phyloP scores from a whole-genome alignment of 768 basidiomycete genomes.

The Clathrus columnatus region DNA sequence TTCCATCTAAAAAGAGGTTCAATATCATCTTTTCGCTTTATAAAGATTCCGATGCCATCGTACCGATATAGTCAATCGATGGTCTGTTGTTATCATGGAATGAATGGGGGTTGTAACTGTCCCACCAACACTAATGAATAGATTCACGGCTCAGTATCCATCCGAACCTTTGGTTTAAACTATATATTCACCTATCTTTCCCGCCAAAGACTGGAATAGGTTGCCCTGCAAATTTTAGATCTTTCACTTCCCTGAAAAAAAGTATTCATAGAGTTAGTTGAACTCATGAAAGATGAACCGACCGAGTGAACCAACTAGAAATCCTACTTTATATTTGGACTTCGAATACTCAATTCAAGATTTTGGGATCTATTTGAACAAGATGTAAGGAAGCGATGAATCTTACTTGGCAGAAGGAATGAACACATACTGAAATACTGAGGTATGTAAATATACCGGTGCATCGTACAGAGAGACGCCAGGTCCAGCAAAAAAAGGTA shows the following conservation, averaged over 20 bases:
- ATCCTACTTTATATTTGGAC: conserved; percentile 3
- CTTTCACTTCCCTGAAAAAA: conserved; percentile 2
- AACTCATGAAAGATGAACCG: not conserved
- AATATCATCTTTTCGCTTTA: not conserved
- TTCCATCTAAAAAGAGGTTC: not conserved
- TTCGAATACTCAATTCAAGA: conserved; percentile 6
- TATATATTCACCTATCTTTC: conserved; percentile 1
- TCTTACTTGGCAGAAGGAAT: not conserved
- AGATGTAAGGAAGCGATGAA: not conserved
- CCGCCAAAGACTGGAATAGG: conserved; percentile 7
- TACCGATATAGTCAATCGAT: conserved; percentile 5
- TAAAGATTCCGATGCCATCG: not conserved
- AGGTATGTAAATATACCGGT: conserved; percentile 5
- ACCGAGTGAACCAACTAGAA: not conserved
- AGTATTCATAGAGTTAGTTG: not conserved
- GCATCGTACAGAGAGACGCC: conserved; percentile 2
- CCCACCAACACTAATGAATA: conserved; percentile 1
- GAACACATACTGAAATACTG: conserved; percentile 2
- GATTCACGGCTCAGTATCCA: not conserved
- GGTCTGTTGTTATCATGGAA: not conserved
- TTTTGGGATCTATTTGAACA: not conserved
- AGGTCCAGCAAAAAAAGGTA: not conserved
- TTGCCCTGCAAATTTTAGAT: conserved; percentile 2
- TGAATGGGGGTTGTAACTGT: not conserved
- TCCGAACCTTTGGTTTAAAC: not conserved